Base-by-base conservation (phyloP, 2,329 filamentous ascomycete genomes). In the Hypoxylon sp. region DNA sequence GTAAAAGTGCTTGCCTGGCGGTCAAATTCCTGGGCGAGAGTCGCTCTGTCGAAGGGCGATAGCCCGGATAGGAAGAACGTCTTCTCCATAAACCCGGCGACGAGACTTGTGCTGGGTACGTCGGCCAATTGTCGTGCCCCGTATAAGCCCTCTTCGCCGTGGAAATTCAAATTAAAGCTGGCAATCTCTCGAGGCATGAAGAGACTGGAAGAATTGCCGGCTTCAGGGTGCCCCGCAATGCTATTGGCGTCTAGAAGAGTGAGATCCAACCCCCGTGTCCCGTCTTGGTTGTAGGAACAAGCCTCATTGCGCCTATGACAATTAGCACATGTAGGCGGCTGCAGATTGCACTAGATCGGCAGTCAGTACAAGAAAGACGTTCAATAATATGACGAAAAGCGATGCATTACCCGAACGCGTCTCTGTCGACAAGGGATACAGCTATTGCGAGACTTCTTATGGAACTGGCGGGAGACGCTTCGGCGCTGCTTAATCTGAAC, bases 241-340 rank as follows among this genome's bases (percentile, higher is more conserved):
- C n/a, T 46, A 46, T 31, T 1, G 10, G 21, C 5, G 6, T 50
- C 13, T 21, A 35, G n/a, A 47, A 39, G 27, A 15, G 17, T 8
- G 8, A 27, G 10, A 29, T 29, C 17, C 4, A 37, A 32, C 15
- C 58, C 53, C 35, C n/a, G 62, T 35, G 46, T 42, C n/a, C 24
- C 27, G 27, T 58, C 39, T 15, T 50, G 37, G 19, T 35, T 13
- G 52, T 69, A 75, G 52, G 73, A 71, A 46, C 73, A 74, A 5
- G 29, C 4, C 55, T 75, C 70, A 42, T 72, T 68, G 17, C 73
- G 71, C 42, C 72, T 64, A 47, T 67, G 57, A 19, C 71, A 75
- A 46, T 74, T 73, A 0, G 68, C 63, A 37, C 72, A 75, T 11
- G 65, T 32, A 17, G 73, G 73, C 7, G 70, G 59, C 55, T 74